These are phyloP conservation scores for Babesia gibsoni DNA, from an alignment of 169 alveolate genomes.

Conservation along the genomic window DNA sequence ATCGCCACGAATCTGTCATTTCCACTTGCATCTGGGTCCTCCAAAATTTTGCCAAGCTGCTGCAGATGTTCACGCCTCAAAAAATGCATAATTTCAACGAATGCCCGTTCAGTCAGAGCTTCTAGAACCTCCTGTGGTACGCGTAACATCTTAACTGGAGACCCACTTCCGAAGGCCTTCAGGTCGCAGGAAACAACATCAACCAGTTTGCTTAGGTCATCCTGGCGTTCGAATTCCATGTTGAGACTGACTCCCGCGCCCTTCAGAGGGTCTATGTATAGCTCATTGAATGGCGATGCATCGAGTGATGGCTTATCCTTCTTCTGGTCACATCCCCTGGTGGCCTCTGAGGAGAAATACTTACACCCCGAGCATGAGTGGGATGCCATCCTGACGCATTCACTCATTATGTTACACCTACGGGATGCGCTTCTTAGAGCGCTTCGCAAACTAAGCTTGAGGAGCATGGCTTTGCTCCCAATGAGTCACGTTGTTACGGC, in stretches of 20 bases:
- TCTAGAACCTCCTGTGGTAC: slow-evolving; percentile 67
- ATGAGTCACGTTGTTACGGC: neutral
- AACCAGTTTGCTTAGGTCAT: slow-evolving; percentile 41
- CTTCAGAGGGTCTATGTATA: slow-evolving; percentile 36
- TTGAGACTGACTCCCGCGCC: neutral
- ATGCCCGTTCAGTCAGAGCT: slow-evolving; percentile 67
- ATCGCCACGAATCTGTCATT: slow-evolving; percentile 82
- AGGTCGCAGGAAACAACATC: slow-evolving; percentile 10
- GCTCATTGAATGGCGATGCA: slow-evolving; percentile 28
- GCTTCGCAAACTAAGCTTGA: neutral
- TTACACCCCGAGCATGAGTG: slow-evolving; percentile 39
- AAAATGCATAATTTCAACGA: slow-evolving; percentile 70
- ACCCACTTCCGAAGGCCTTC: neutral
- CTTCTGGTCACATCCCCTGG: neutral
- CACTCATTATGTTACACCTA: neutral
- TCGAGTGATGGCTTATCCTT: neutral
- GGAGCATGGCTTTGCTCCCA: slow-evolving; percentile 14
- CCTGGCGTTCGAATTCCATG: slow-evolving; percentile 37
- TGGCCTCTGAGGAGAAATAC: slow-evolving; percentile 10
- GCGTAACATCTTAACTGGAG: slow-evolving; percentile 25
- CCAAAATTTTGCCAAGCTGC: slow-evolving; percentile 68
- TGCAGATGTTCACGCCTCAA: slow-evolving; percentile 70
- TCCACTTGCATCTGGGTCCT: slow-evolving; percentile 75
- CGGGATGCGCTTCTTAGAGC: neutral
- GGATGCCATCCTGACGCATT: neutral